Evolutionary conservation across 192 early-diverging fungal genomes (phyloP), one percentile per base, ranked within the genome.

Genomic region (Entomortierella parvispora): DNA sequence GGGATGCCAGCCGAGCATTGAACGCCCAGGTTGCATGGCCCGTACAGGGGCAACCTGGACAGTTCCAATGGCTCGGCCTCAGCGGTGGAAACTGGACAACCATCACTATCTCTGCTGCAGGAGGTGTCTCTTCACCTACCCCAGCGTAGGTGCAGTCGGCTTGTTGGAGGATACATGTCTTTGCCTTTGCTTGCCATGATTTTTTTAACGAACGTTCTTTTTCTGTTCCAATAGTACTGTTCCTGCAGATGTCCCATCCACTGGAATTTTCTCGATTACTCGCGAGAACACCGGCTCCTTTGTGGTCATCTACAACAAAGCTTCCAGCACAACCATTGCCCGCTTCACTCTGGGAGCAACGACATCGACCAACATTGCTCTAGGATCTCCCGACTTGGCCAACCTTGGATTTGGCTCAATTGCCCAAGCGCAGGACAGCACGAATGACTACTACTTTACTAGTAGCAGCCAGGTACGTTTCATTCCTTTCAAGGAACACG

Each of bases 1-100:
- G 74, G 74, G 53, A 48, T 31, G 9, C 59, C 20, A 22, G 46
- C 15, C 20, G 58, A 33, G 42, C 20, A 23, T 5, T 29, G n/a
- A 34, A 18, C 0, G 59, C 74, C 2, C 74, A 77, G 58, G 61
- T 53, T 3, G 47, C 44, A 1, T 68, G 53, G 51, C 32, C 71
- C 49, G 61, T 55, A 5, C 5, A 14, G 17, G 42, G 6, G 1
- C 25, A 4, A 10, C 22, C 29, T 29, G 74, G 74, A 6, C 51
- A 58, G 42, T 77, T 77, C 62, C 65, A 68, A 45, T 77, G 74
- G 74, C 55, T 77, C 17, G 74, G 74, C 26, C 18, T 77, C 34
- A 53, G 3, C 28, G 33, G 40, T 1, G 61, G 61, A n/a, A 63
- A 50, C 34, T 77, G 74, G 74, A 64, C 61, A 3, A 6, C 33